A percentile compares a stretch with the other conserved stretches of the same genome.
Conservation (phyloP, 1,284 basidiomycete genomes). For the Paramarasmius palmivorus region DNA sequence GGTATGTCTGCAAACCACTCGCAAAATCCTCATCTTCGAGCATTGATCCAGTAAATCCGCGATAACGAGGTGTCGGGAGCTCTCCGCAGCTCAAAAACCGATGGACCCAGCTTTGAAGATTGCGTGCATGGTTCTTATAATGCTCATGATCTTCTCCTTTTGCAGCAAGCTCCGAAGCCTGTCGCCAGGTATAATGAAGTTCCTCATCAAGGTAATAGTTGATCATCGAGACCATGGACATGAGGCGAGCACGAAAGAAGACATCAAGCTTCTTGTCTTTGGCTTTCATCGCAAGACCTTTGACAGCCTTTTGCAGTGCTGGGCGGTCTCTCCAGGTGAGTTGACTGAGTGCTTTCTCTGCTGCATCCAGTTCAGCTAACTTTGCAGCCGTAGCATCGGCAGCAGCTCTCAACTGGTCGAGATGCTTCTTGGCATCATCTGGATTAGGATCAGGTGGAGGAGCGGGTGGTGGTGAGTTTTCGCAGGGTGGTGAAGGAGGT, state of each 20-base stretch:
- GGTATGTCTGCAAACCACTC: slow-evolving; percentile 17
- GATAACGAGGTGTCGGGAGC: slow-evolving; percentile 22
- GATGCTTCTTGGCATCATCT: too few species aligned
- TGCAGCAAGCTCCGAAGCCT: slow-evolving; percentile 18
- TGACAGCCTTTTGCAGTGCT: too few species aligned
- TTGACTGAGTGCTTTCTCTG: too few species aligned
- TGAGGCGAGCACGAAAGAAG: slow-evolving; percentile 19
- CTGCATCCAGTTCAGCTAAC: too few species aligned
- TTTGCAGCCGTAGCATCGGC: too few species aligned
- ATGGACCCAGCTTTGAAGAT: slow-evolving; percentile 22
- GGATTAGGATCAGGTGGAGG: too few species aligned
- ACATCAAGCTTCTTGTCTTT: slow-evolving; percentile 16
- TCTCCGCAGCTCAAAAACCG: slow-evolving; percentile 17
- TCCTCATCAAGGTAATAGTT: slow-evolving; percentile 16
- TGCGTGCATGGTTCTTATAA: slow-evolving; percentile 19
- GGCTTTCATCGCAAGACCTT: too few species aligned
- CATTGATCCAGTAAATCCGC: slow-evolving; percentile 17
- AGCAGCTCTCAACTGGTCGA: too few species aligned
- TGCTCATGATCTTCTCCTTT: slow-evolving; percentile 14
- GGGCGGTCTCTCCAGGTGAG: too few species aligned
- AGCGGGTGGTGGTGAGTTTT: too few species aligned
- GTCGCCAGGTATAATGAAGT: slow-evolving; percentile 7
- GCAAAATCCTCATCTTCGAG: slow-evolving; percentile 27
- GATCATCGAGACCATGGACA: slow-evolving; percentile 14
- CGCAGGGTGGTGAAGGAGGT: too few species aligned